These are phyloP conservation scores for Pleurotus ostreatus DNA, from an alignment of 768 basidiomycete species.

Conservation along the genomic window DNA sequence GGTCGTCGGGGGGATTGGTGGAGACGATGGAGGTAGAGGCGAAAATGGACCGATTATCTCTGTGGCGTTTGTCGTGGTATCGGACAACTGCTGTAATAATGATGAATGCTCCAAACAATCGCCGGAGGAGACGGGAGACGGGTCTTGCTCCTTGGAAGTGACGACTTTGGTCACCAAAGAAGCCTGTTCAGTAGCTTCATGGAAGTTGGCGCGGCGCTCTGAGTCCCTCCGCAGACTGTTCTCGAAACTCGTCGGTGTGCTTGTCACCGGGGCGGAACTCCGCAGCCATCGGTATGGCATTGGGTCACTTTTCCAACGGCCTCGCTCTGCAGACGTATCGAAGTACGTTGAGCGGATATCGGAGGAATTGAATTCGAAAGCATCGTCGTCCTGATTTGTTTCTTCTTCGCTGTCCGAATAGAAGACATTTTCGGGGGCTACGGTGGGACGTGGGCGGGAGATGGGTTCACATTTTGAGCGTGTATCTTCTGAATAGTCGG, in stretches of 20 bases:
- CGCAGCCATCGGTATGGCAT: slow-evolving; percentile 25
- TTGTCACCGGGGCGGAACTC: slow-evolving; percentile 27
- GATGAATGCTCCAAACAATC: slow-evolving; percentile 22
- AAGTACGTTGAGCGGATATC: slow-evolving; percentile 47
- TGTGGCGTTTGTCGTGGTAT: neutral
- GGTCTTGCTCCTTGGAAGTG: too few relatives aligned
- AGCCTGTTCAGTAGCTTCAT: too few relatives aligned
- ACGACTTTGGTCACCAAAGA: too few relatives aligned
- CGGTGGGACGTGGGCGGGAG: slow-evolving; percentile 17
- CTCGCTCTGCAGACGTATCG: slow-evolving; percentile 53
- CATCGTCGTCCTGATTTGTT: slow-evolving; percentile 22
- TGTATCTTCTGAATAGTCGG: slow-evolving; percentile 26
- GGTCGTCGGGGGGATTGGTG: slow-evolving; percentile 12
- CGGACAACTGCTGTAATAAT: slow-evolving; percentile 10
- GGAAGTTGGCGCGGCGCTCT: too few relatives aligned
- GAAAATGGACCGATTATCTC: slow-evolving; percentile 14
- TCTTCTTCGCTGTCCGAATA: slow-evolving; percentile 33
- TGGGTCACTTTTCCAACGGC: slow-evolving; percentile 53
- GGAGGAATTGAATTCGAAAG: slow-evolving; percentile 22
- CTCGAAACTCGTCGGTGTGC: too few relatives aligned
- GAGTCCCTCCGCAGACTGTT: too few relatives aligned
- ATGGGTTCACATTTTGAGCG: slow-evolving; percentile 17
- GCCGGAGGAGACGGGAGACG: slow-evolving; percentile 6
- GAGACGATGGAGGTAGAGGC: slow-evolving; percentile 21
- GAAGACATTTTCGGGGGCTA: slow-evolving; percentile 19